Conservation (phyloP, 768 basidiomycete genomes). For the Macrolepiota dolichaula region DNA sequence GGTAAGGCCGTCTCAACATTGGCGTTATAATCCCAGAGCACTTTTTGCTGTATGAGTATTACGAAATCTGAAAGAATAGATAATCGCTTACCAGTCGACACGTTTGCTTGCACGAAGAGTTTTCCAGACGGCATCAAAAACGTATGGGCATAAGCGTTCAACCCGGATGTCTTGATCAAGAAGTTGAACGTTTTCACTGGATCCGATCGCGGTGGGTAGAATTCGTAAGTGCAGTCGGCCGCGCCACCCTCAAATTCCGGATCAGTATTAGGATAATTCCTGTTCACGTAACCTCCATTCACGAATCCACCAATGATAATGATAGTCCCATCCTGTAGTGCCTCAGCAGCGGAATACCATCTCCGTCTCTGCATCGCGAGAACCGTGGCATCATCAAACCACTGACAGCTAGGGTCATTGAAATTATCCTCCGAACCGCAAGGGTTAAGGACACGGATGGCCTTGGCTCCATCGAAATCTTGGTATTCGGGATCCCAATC, state of each 20-base stretch:
- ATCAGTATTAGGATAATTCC: slow-evolving; percentile 68
- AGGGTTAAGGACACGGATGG: slow-evolving; percentile 81
- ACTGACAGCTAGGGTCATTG: slow-evolving; percentile 50
- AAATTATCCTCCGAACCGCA: slow-evolving; percentile 53
- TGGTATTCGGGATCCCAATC: slow-evolving; percentile 64
- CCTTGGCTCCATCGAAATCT: slow-evolving; percentile 76
- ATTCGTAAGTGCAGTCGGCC: slow-evolving; percentile 81
- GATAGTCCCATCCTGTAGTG: slow-evolving; percentile 72
- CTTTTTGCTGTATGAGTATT: slow-evolving; percentile 16
- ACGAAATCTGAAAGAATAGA: background rate
- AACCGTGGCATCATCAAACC: slow-evolving; percentile 64
- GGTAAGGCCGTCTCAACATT: slow-evolving; percentile 66
- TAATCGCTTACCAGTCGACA: slow-evolving; percentile 60
- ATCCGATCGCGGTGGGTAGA: slow-evolving; percentile 62
- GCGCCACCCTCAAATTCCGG: slow-evolving; percentile 54
- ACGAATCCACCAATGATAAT: slow-evolving; percentile 81
- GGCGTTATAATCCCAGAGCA: slow-evolving; percentile 47
- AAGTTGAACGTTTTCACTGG: slow-evolving; percentile 57
- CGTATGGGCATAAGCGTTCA: slow-evolving; percentile 75
- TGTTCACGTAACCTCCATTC: slow-evolving; percentile 76
- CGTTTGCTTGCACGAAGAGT: slow-evolving; percentile 80
- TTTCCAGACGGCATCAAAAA: slow-evolving; percentile 75
- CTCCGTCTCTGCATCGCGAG: slow-evolving; percentile 66
- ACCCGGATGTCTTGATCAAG: slow-evolving; percentile 69
- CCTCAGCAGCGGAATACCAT: slow-evolving; percentile 79